Evolutionary conservation across 768 basidiomycete genomes (phyloP).

Genomic region (Paxillus ammoniavirescens): DNA sequence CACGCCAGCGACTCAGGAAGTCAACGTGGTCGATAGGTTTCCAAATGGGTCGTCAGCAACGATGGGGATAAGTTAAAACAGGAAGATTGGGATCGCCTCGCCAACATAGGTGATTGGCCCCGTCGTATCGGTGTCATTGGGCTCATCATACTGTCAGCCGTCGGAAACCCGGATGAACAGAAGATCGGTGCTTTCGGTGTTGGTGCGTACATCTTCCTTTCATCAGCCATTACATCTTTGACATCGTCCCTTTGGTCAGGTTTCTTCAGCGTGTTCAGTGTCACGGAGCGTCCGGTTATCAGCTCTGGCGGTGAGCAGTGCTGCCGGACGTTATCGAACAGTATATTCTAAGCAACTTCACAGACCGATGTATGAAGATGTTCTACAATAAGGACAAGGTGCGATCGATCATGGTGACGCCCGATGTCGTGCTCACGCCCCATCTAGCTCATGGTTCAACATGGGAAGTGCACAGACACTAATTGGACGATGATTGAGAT

Average conservation of each 20-base stretch:
- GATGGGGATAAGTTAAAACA: slow-evolving; percentile 46
- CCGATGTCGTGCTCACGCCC: not conserved
- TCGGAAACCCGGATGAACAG: slow-evolving; percentile 51
- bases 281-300: slow-evolving; percentile 27
- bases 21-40: not conserved
- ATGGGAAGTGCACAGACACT: not conserved
- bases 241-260: not conserved
- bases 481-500: slow-evolving; percentile 48
- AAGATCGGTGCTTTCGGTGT: slow-evolving; percentile 50
- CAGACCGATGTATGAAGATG: slow-evolving; percentile 2
- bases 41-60: slow-evolving; percentile 43
- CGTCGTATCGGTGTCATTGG: not conserved
- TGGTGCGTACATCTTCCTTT: slow-evolving; percentile 13
- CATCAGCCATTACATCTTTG: not conserved
- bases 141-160: slow-evolving; percentile 28
- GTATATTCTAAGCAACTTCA: not conserved
- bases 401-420: not conserved
- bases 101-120: slow-evolving; percentile 37
- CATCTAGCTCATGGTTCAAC: slow-evolving; percentile 2
- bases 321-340: not conserved
- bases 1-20: not conserved
- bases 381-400: slow-evolving; percentile 10
- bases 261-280: slow-evolving; percentile 29
- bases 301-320: slow-evolving; percentile 18
- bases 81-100: slow-evolving; percentile 48